Percentiles rank a stretch among this genome's conserved stretches.
Evolutionary conservation across 2,329 filamentous ascomycete species (phyloP).

Genomic region (Verticillium longisporum): DNA sequence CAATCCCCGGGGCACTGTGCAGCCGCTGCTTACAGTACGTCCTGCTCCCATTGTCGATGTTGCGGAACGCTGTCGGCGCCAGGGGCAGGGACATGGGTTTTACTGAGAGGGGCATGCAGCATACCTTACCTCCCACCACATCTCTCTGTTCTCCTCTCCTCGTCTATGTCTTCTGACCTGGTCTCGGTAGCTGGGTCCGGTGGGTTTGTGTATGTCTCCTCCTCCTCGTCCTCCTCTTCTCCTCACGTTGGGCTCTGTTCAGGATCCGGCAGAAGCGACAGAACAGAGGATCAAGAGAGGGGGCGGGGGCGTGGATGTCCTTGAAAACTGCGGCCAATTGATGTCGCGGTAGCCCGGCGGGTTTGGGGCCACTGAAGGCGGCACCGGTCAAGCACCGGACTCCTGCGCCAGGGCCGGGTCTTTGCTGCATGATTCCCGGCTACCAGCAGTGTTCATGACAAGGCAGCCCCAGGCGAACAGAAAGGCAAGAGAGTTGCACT

Average conservation of each 20-base stretch:
- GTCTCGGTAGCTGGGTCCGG: neutral
- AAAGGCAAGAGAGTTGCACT: neutral
- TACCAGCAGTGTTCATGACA: neutral
- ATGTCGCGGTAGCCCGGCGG: neutral
- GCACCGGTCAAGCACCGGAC: neutral
- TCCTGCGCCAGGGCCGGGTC: neutral
- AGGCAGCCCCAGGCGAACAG: neutral
- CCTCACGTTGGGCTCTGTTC: neutral
- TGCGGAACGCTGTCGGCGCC: neutral
- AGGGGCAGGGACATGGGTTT: neutral
- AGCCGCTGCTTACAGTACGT: neutral
- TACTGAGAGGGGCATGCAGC: neutral
- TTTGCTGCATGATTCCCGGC: neutral
- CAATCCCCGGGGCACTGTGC: neutral
- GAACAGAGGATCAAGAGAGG: neutral
- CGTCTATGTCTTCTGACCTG: neutral
- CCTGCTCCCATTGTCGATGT: neutral
- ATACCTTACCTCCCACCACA: neutral
- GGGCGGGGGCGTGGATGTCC: neutral
- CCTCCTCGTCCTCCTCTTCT: neutral
- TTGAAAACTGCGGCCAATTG: neutral
- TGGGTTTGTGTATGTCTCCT: neutral
- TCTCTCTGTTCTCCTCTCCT: neutral
- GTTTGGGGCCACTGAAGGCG: neutral
- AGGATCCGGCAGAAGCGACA: neutral